Base-by-base conservation (phyloP, 305 asterid species). In the Fraxinus angustifolia region DNA sequence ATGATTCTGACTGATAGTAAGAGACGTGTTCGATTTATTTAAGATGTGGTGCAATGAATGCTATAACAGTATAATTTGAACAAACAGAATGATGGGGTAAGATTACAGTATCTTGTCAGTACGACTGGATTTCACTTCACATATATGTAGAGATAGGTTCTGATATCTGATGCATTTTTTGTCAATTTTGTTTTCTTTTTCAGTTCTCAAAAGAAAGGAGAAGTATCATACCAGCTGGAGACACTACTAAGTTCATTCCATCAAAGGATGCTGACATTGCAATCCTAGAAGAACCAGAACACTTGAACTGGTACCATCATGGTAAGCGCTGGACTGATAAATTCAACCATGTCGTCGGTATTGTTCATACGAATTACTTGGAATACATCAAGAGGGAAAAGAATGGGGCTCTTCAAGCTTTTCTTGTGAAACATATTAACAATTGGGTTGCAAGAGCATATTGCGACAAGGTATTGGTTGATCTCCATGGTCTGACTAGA, bases 301-400 rank as follows among this genome's bases (percentile, higher is more conserved):
- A 96, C 83, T 90, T 96, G 87, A 96, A 96, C 83, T 96, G 98
- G 99, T 96, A 96, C 86, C 99, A 96, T 86, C 99, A 96, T 82
- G 99, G 98, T 34, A 96, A 90, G 86, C 97, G 98, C 23, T 96
- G 99, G 99, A 94, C 97, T 50, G 96, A 96, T 91, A 96, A 94
- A 89, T 96, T 96, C 88, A 94, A 94, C 88, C 97, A 96, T 78
- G 99, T 96, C 42, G 98, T 96, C 12, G 98, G 98, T 31, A 81
- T 96, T 78, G 98, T 96, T 77, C 99, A 96, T 87, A 96, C 99
- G 36, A 96, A 96, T 83, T 96, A 96, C 90, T 91, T 96, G 92
- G 99, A 96, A 84, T 96, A 94, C 88, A 94, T 96, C 92, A 96
- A 91, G 91, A 89, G 99, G 91, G 99, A 96, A 89, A 94, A 86